Evolutionary conservation across 352 stramenopile species (phyloP).

Genomic region (Phytophthora citrophthora): DNA sequence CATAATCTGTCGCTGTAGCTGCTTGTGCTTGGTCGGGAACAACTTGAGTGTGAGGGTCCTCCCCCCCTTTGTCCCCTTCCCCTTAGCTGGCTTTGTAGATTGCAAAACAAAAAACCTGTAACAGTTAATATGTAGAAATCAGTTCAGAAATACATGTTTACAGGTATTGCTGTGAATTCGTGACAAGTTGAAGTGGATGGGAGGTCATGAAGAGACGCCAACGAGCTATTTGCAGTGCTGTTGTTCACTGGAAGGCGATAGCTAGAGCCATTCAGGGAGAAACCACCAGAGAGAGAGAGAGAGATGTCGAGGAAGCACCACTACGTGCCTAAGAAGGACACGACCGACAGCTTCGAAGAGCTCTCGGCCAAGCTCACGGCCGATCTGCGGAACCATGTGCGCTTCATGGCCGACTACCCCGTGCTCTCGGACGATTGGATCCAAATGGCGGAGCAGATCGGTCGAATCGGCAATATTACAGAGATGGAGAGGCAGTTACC

Average conservation of each 20-base stretch:
- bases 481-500: slow-evolving; percentile 88
- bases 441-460: slow-evolving; percentile 89
- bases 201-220: neutral
- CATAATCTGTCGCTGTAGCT: slow-evolving; percentile 11
- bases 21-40: slow-evolving; percentile 29
- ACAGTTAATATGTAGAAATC: slow-evolving; percentile 2
- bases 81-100: slow-evolving; percentile 24
- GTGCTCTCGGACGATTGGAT: slow-evolving; percentile 90
- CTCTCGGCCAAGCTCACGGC: slow-evolving; percentile 87
- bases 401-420: slow-evolving; percentile 87
- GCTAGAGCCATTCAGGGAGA: slow-evolving; percentile 20
- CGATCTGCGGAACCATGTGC: slow-evolving; percentile 87
- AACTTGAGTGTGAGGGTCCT: neutral
- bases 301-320: slow-evolving; percentile 57
- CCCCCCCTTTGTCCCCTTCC: neutral
- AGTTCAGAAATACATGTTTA: too few relatives aligned
- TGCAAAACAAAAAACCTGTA: neutral
- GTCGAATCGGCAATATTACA: slow-evolving; percentile 88
- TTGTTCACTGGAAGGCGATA: too few relatives aligned
- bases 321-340: slow-evolving; percentile 64
- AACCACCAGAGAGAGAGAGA: slow-evolving; percentile 26
- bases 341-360: slow-evolving; percentile 77
- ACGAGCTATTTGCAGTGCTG: slow-evolving; percentile 7
- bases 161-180: too few relatives aligned
- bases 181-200: slow-evolving; percentile 2